Conservation (phyloP, 2,329 filamentous ascomycete species). For the Thielaviopsis euricoi region DNA sequence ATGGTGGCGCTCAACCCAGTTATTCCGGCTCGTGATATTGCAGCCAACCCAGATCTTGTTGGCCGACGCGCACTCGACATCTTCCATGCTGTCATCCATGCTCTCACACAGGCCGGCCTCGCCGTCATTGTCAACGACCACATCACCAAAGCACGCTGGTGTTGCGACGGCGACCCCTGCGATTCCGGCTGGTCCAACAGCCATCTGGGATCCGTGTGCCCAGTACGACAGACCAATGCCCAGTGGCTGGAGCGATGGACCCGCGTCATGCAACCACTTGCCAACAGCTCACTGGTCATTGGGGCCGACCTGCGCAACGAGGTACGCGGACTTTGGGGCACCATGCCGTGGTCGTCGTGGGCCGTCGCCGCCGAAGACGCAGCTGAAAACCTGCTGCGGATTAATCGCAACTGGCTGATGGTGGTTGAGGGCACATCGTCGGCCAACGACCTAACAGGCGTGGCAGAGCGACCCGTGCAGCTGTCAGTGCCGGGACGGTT, state of each 20-base stretch:
- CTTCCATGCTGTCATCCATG: slow-evolving; percentile 38
- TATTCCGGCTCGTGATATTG: slow-evolving; percentile 28
- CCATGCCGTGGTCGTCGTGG: slow-evolving; percentile 50
- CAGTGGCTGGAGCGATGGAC: slow-evolving; percentile 53
- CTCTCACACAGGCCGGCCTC: slow-evolving; percentile 44
- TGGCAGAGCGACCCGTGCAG: slow-evolving; percentile 35
- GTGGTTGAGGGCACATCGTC: slow-evolving; percentile 53
- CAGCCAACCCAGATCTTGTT: slow-evolving; percentile 43
- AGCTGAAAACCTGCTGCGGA: slow-evolving; percentile 40
- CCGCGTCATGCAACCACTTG: slow-evolving; percentile 41
- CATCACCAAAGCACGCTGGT: slow-evolving; percentile 53
- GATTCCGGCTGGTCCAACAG: slow-evolving; percentile 52
- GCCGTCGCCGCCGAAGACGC: slow-evolving; percentile 46
- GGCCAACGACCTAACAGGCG: slow-evolving; percentile 46
- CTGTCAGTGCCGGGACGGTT: slow-evolving; percentile 38
- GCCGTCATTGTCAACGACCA: slow-evolving; percentile 55
- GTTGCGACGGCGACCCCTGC: slow-evolving; percentile 51
- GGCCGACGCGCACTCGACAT: slow-evolving; percentile 42
- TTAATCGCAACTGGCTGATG: slow-evolving; percentile 49
- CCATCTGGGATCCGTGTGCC: slow-evolving; percentile 42
- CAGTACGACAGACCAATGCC: slow-evolving; percentile 44
- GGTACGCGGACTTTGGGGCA: slow-evolving; percentile 51
- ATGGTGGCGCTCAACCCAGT: slow-evolving; percentile 43
- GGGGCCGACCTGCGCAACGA: slow-evolving; percentile 54
- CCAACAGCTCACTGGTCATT: slow-evolving; percentile 43